phyloP scores from a whole-genome alignment of 2,329 filamentous ascomycete genomes.

The Epichloe sylvatica region DNA sequence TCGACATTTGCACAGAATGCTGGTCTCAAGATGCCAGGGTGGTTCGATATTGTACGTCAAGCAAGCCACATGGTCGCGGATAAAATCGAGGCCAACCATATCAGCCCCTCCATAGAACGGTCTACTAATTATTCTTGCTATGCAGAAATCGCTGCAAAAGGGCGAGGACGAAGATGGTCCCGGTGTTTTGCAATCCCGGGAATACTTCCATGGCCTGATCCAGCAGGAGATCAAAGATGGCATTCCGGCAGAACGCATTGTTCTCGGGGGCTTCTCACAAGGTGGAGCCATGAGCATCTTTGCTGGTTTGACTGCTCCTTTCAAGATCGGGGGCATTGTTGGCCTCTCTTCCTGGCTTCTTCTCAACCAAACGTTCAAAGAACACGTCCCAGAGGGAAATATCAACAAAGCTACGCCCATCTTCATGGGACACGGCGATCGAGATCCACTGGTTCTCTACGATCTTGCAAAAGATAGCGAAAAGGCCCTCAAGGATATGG shows the following conservation, averaged over 20 bases:
- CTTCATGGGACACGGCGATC: constrained; percentile 78
- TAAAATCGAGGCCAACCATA: neutral
- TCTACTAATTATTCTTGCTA: neutral
- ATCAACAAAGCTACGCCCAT: constrained; percentile 58
- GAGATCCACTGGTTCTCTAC: constrained; percentile 58
- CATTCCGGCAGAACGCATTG: constrained; percentile 66
- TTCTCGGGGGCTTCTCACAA: constrained; percentile 76
- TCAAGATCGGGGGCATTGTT: constrained; percentile 71
- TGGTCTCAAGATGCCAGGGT: constrained; percentile 71
- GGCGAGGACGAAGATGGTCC: constrained; percentile 45
- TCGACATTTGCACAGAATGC: constrained; percentile 40
- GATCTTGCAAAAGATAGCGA: constrained; percentile 55
- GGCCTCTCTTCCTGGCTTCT: constrained; percentile 70
- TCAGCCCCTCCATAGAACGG: neutral
- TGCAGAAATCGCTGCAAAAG: constrained; percentile 21
- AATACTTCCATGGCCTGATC: constrained; percentile 65
- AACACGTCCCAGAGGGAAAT: constrained; percentile 25
- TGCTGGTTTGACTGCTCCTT: constrained; percentile 54
- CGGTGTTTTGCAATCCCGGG: constrained; percentile 46
- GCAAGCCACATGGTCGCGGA: neutral
- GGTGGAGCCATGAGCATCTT: constrained; percentile 77
- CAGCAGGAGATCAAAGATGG: constrained; percentile 65
- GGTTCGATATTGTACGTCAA: constrained; percentile 60
- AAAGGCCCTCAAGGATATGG: constrained; percentile 51
- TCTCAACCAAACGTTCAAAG: constrained; percentile 35